Evolutionary conservation across 768 basidiomycete genomes (phyloP).

Genomic region (Tubosaeta sp.): DNA sequence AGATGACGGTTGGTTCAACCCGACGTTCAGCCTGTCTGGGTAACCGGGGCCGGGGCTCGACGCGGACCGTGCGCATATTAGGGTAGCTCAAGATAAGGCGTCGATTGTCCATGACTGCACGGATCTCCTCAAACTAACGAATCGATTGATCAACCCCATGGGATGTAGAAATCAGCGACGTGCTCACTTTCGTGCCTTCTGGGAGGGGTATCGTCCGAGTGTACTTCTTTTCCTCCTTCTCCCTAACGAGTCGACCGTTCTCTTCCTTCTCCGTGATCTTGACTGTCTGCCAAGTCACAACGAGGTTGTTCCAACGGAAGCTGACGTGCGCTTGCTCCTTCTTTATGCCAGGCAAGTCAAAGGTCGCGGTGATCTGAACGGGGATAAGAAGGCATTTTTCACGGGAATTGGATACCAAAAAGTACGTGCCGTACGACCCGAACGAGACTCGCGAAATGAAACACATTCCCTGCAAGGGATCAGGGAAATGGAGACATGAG

Average conservation of each 20-base stretch:
- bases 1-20: conserved; percentile 32
- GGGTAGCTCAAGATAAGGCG: conserved; percentile 65
- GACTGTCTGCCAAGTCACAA: conserved; percentile 63
- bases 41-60: conserved; percentile 27
- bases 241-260: conserved; percentile 54
- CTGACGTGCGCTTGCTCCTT: conserved; percentile 77
- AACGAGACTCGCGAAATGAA: conserved; percentile 65
- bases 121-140: conserved; percentile 67
- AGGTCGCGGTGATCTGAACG: conserved; percentile 57
- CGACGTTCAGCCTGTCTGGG: conserved; percentile 27
- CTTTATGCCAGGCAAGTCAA: conserved; percentile 63
- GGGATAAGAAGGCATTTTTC: conserved; percentile 19
- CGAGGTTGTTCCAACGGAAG: conserved; percentile 56
- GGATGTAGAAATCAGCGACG: background rate
- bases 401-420: conserved; percentile 10
- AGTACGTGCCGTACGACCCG: conserved; percentile 50
- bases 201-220: conserved; percentile 68
- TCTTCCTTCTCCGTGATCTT: conserved; percentile 61
- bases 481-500: conserved; percentile 10
- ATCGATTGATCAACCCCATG: background rate
- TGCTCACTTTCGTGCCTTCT: conserved; percentile 63
- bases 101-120: conserved; percentile 59
- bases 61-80: conserved; percentile 34
- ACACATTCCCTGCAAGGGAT: conserved; percentile 41
- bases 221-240: conserved; percentile 58